Conservation (phyloP, 768 basidiomycete genomes). For the Mrakia frigida region DNA sequence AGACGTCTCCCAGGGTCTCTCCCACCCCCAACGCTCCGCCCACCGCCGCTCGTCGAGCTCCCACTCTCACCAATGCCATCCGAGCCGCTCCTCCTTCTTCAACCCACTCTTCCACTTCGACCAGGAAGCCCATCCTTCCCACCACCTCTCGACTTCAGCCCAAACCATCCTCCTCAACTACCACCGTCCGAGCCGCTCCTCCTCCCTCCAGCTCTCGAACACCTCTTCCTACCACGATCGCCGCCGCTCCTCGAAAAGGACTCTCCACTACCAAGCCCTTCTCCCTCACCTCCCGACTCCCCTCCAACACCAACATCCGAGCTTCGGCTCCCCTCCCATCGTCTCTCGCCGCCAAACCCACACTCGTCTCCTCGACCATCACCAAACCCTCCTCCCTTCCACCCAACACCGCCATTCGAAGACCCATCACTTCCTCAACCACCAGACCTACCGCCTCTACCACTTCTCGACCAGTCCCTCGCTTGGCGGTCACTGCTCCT, state of each 20-base stretch:
- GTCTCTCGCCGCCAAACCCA: not conserved
- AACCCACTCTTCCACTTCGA: not conserved
- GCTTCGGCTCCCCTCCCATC: not conserved
- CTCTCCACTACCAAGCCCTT: not conserved
- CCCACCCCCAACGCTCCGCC: not conserved
- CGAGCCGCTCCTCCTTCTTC: not conserved
- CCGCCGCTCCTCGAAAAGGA: not conserved
- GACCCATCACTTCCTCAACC: not conserved
- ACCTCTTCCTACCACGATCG: not conserved
- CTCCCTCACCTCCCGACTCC: not conserved
- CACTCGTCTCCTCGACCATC: not conserved
- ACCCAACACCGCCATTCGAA: not conserved
- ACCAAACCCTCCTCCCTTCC: not conserved
- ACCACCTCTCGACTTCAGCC: not conserved
- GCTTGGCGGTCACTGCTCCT: not conserved
- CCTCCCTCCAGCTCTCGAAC: not conserved
- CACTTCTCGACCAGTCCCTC: not conserved
- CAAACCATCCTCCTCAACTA: not conserved
- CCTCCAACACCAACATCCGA: not conserved
- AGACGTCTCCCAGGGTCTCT: not conserved
- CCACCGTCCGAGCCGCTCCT: no score
- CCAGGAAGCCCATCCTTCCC: not conserved
- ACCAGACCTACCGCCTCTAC: not conserved
- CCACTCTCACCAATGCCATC: not conserved
- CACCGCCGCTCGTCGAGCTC: not conserved